Evolutionary conservation across 1,284 basidiomycete species (phyloP).

Genomic region (Rhodotorula sp.): DNA sequence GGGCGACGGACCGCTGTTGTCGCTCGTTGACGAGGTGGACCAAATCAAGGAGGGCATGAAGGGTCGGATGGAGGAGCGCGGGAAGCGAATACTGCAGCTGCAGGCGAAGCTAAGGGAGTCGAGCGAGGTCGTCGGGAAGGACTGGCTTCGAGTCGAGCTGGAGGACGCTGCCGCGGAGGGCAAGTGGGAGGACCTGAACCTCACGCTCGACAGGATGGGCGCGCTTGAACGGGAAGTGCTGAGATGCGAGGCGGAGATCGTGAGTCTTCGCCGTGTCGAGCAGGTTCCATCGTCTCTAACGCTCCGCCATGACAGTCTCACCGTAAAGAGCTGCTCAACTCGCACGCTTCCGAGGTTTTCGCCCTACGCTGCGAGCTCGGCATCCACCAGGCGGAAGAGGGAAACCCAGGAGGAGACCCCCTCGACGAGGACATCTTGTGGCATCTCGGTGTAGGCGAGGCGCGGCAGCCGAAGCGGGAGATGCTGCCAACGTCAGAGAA

Average conservation of each 20-base stretch:
- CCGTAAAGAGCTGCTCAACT: conserved; percentile 63
- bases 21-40: conserved; percentile 20
- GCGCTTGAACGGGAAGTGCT: conserved; percentile 74
- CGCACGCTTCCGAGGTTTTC: conserved; percentile 66
- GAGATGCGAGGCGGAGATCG: conserved; percentile 72
- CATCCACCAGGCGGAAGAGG: conserved; percentile 58
- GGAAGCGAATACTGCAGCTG: conserved; percentile 17
- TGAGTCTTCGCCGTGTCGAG: conserved; percentile 50
- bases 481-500: conserved; percentile 50
- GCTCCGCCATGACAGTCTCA: conserved; percentile 55
- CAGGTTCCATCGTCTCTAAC: neutral
- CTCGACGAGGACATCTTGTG: conserved; percentile 31
- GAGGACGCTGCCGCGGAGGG: conserved; percentile 45
- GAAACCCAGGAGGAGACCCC: conserved; percentile 33
- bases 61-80: conserved; percentile 32
- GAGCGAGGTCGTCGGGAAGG: conserved; percentile 56
- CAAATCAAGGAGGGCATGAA: conserved; percentile 22
- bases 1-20: conserved; percentile 10
- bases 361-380: conserved; percentile 76
- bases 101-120: conserved; percentile 15
- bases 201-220: conserved; percentile 70
- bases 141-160: conserved; percentile 54
- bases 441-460: conserved; percentile 49
- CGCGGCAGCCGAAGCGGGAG: conserved; percentile 52
- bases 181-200: conserved; percentile 53